phyloP scores from a whole-genome alignment of 495 filamentous ascomycete species.

The Talaromyces wortmannii region DNA sequence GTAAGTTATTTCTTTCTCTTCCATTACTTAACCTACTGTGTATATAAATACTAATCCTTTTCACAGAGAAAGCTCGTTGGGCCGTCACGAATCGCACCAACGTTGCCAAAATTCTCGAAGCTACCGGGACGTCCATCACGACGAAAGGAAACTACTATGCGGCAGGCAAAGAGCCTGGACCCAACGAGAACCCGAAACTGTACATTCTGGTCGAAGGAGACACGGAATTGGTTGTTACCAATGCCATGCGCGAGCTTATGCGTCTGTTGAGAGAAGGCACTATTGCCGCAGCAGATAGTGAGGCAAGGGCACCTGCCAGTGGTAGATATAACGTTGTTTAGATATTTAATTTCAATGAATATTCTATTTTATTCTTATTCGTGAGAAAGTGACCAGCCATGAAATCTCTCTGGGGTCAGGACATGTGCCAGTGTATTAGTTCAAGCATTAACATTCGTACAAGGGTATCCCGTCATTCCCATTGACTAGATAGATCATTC shows the following conservation, averaged over 20 bases:
- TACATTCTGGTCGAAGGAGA: conserved; percentile 98
- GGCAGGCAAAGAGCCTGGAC: conserved; percentile 68
- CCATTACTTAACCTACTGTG: not conserved
- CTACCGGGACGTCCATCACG: conserved; percentile 92
- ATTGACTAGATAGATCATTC: no score
- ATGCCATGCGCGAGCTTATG: conserved; percentile 87
- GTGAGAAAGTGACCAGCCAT: not conserved
- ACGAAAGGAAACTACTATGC: conserved; percentile 92
- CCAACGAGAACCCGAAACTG: conserved; percentile 75
- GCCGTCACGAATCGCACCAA: conserved; percentile 98
- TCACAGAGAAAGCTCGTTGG: conserved; percentile 89
- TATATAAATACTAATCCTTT: conserved; percentile 13
- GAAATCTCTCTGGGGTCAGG: no score
- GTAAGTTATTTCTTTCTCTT: conserved; percentile 36
- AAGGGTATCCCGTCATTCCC: no score
- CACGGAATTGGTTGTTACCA: conserved; percentile 84
- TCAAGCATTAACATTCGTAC: no score
- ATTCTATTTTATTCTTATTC: not conserved
- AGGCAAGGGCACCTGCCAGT: conserved; percentile 69
- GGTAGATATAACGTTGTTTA: conserved; percentile 89
- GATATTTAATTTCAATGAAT: not conserved
- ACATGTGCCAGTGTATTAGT: no score
- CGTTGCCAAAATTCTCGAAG: conserved; percentile 94
- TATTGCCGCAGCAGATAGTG: conserved; percentile 78
- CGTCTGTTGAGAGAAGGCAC: conserved; percentile 88